Base-by-base conservation (phyloP, 2,329 filamentous ascomycete species). In the Aschersonia sp. region DNA sequence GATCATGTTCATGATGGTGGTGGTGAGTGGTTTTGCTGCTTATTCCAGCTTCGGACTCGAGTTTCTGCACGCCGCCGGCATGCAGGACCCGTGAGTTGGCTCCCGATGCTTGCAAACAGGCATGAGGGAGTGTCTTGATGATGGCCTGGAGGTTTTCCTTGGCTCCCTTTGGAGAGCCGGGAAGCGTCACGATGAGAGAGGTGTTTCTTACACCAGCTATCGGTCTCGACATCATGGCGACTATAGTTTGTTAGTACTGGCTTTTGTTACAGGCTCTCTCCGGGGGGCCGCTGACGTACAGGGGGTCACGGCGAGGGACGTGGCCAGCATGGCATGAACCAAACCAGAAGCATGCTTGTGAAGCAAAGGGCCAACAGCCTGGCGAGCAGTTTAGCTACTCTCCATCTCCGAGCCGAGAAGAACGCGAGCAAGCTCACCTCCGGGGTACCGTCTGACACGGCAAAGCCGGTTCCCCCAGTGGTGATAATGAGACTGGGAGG, bases 141-240 rank as follows among this genome's bases (percentile, higher is more conserved):
- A 98, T 73, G 1, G 89, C 82, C 58, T 92, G 81, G 0, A 98
- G 74, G 59, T 97, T 98, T 68, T 98, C 92, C 58, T 81, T 86
- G 7, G 92, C 92, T 1, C 89, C 92, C 62, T 97, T 97, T 0
- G 92, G 92, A 0, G 90, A 97, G 1, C 92, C 92, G 0, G 92
- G 92, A 4, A 98, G 70, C 0, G 92, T 98, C 51, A 95, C 67
- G 30, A 98, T 84, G 46, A 98, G 65, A 1, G 87, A 83, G 50
- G 79, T 80, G 52, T 90, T 82, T 32, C 92, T 75, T 3, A 94
- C 81, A 4, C 92, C 92, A 29, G 92, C 92, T 10, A 94, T 85
- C 5, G 92, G 92, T 43, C 92, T 79, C 46, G 92, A 86, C 92
- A 98, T 98, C 70, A 95, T 83, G 43, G 92, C 92, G 66, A 98